Conservation (phyloP, 257 asterid species). For the Ocimum tenuiflorum region DNA sequence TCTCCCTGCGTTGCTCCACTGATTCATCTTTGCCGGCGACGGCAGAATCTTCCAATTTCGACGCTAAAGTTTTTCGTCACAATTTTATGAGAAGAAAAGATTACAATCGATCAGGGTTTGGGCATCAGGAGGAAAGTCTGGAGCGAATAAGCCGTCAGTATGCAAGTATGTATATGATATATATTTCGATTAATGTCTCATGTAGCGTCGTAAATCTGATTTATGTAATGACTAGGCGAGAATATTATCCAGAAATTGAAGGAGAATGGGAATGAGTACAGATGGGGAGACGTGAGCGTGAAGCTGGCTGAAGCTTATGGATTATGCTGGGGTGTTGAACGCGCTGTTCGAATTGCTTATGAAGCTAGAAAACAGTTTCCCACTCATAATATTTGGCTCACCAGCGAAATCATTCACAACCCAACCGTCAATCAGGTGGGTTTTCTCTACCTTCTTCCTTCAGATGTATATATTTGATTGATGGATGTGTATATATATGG, state of each 20-base stretch:
- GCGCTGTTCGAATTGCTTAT: conserved; percentile 97
- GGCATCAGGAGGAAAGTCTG: conserved; percentile 65
- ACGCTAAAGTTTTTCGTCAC: conserved; percentile 9
- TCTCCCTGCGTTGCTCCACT: too few relatives aligned
- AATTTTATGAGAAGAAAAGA: conserved; percentile 81
- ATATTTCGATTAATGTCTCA: too few relatives aligned
- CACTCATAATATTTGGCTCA: conserved; percentile 74
- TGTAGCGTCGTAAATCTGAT: too few relatives aligned
- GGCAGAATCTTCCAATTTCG: too few relatives aligned
- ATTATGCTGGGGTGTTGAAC: conserved; percentile 97
- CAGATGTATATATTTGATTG: too few relatives aligned
- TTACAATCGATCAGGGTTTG: conserved; percentile 88
- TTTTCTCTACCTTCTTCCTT: neutral
- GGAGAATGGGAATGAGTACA: conserved; percentile 71
- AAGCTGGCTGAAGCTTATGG: conserved; percentile 95
- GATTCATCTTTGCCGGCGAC: too few relatives aligned
- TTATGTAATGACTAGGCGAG: too few relatives aligned
- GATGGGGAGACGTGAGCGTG: conserved; percentile 86
- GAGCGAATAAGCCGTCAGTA: conserved; percentile 73
- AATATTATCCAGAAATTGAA: conserved; percentile 62
- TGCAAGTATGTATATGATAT: conserved; percentile 87
- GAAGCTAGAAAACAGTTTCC: conserved; percentile 93
- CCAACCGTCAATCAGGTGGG: conserved; percentile 89
- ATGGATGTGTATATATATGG: too few relatives aligned
- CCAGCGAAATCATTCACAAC: conserved; percentile 89